Base-by-base conservation (phyloP, 1,284 basidiomycete species). In the Microbotryum intermedium region DNA sequence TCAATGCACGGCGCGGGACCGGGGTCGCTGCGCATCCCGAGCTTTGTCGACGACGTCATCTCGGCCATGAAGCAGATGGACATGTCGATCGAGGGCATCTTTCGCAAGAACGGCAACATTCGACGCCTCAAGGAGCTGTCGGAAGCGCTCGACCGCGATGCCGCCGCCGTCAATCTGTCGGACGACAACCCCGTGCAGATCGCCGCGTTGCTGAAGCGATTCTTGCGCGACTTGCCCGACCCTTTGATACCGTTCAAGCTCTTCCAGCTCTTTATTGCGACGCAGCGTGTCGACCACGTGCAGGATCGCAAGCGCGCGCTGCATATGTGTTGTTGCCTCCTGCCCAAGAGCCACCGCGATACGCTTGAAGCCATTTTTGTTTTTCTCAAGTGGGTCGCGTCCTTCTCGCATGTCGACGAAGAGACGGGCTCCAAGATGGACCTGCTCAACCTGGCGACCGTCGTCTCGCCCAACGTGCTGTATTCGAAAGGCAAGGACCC, bases 51-150 rank as follows among this genome's bases (percentile, higher is more conserved):
- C 74, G 95, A 98, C 72, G 87, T 97, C 57, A 84, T 98, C 46
- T 94, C 90, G 57, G 92, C 95, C 4, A 97, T 99, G 94, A 83
- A 88, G 73, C 93, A 97, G 76, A 97, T 97, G 94, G 94, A 98
- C 76, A 90, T 99, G 87, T 97, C 94, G 6, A 82, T 99, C 44
- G 95, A 98, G 76, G 94, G 94, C 62, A 95, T 99, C 65, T 99
- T 99, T 82, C 83, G 94, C 57, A 93, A 95, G 79, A 97, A 97
- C 73, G 94, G 94, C 59, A 97, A 98, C 74, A 97, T 98, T 72
- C 83, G 92, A 55, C 83, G 90, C 59, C 79, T 97, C 61, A 91
- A 90, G 73, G 88, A 92, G 69, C 79, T 97, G 29, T 86, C 87
- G 4, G 94, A 98, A 65, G 84, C 88, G 20, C 86, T 98, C 57